Conservation (phyloP, 768 basidiomycete genomes). For the Tricholoma saponaceum region DNA sequence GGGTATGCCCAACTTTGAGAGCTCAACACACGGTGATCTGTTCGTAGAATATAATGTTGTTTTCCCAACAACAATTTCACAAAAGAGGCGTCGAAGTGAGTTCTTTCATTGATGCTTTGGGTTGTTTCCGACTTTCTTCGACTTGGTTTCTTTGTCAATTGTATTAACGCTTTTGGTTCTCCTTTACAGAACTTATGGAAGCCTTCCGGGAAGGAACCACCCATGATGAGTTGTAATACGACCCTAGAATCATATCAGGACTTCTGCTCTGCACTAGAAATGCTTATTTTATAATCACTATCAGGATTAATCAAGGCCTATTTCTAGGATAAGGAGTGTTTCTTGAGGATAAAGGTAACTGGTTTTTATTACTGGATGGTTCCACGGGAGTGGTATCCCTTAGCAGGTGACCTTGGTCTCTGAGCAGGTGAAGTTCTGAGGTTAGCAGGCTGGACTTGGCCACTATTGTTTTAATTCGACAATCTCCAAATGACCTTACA, state of each 20-base stretch:
- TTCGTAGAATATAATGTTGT: slow-evolving; percentile 94
- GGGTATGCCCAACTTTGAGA: slow-evolving; percentile 79
- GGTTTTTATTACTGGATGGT: too few species aligned
- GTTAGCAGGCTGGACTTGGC: too few species aligned
- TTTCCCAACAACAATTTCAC: slow-evolving; percentile 68
- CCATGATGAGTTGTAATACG: slow-evolving; percentile 22
- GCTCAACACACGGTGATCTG: slow-evolving; percentile 69
- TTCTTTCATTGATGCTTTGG: slow-evolving; percentile 10
- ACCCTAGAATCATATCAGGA: neutral
- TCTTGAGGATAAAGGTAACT: neutral
- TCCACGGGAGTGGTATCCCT: too few species aligned
- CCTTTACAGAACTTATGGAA: slow-evolving; percentile 20
- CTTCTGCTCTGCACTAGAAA: neutral
- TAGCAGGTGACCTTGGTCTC: too few species aligned
- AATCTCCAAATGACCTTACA: too few species aligned
- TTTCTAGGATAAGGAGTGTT: neutral
- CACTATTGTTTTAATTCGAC: too few species aligned
- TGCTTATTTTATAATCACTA: slow-evolving; percentile 4
- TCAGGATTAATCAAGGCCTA: slow-evolving; percentile 3
- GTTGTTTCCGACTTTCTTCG: neutral
- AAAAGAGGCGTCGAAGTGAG: slow-evolving; percentile 74
- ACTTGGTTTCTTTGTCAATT: slow-evolving; percentile 2
- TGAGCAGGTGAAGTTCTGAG: too few species aligned
- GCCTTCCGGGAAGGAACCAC: slow-evolving; percentile 17
- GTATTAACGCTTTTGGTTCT: slow-evolving; percentile 5